A percentile compares a stretch with the other conserved stretches of the same genome.
phyloP scores from a whole-genome alignment of 2,329 filamentous ascomycete species.

The Leptodontidium sp. region DNA sequence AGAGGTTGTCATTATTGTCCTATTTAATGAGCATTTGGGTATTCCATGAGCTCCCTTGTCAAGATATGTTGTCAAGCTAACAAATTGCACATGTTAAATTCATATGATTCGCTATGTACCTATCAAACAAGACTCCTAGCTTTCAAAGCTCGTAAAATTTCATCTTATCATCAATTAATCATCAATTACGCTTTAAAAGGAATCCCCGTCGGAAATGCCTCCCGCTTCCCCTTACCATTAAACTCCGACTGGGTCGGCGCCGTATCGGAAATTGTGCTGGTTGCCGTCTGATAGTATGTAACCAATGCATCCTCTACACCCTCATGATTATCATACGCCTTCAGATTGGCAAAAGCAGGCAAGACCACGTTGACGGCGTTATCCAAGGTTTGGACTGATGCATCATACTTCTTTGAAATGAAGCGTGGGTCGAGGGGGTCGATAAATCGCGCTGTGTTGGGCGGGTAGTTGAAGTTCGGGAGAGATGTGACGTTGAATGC shows the following conservation, averaged over 20 bases:
- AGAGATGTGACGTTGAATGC: neutral
- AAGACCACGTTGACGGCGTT: neutral
- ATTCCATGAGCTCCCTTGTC: no score
- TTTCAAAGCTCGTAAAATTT: no score
- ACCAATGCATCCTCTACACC: neutral
- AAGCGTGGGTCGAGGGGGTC: neutral
- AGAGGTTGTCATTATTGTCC: no score
- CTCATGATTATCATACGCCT: neutral
- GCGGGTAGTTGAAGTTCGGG: neutral
- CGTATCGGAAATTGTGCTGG: neutral
- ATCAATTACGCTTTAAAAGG: neutral
- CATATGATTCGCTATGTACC: no score
- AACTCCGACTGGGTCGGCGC: neutral
- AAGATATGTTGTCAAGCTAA: no score
- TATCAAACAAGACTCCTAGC: no score
- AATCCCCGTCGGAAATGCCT: neutral
- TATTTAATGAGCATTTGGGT: no score
- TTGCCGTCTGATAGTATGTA: neutral
- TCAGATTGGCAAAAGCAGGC: neutral
- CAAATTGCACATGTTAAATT: no score
- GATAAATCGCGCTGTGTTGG: neutral
- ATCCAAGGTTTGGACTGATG: neutral
- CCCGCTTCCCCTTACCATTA: neutral
- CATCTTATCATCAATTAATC: no score
- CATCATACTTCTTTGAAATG: conserved; percentile 6